These are phyloP conservation scores for Candolleomyces aberdarensis DNA, from an alignment of 768 basidiomycete species.

Conservation along the genomic window DNA sequence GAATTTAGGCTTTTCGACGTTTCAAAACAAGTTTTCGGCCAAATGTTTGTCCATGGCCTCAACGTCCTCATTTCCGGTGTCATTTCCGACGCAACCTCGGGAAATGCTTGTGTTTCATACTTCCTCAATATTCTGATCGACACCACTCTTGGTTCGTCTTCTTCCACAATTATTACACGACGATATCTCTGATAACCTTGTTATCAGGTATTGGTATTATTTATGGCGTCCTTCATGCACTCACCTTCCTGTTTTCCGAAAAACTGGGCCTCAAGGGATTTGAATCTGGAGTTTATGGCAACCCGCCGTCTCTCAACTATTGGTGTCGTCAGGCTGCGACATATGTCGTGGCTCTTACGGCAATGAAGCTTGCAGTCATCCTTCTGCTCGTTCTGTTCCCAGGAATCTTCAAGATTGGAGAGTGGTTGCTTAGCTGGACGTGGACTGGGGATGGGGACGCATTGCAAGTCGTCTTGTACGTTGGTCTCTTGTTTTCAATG, in stretches of 20 bases:
- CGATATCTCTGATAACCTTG: slow-evolving; percentile 1
- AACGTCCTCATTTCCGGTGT: slow-evolving; percentile 80
- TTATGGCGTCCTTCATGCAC: slow-evolving; percentile 64
- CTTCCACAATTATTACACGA: slow-evolving; percentile 1
- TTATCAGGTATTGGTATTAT: slow-evolving; percentile 75
- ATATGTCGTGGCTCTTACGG: slow-evolving; percentile 75
- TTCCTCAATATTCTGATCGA: slow-evolving; percentile 93
- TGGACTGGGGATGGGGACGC: slow-evolving; percentile 57
- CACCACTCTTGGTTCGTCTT: slow-evolving; percentile 75
- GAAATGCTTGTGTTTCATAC: slow-evolving; percentile 89
- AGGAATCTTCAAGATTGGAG: slow-evolving; percentile 70
- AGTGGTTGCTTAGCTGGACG: slow-evolving; percentile 84
- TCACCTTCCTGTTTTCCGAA: slow-evolving; percentile 64
- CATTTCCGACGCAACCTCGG: slow-evolving; percentile 62
- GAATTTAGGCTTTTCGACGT: slow-evolving; percentile 81
- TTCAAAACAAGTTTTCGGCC: slow-evolving; percentile 86
- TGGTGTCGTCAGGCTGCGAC: slow-evolving; percentile 79
- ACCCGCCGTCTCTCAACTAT: slow-evolving; percentile 68
- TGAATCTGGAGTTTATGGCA: slow-evolving; percentile 85
- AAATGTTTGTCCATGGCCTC: slow-evolving; percentile 74
- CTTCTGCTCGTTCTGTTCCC: slow-evolving; percentile 69
- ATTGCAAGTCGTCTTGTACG: slow-evolving; percentile 80
- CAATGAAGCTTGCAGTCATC: slow-evolving; percentile 93
- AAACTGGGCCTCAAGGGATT: slow-evolving; percentile 70
- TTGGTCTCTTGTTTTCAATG: slow-evolving; percentile 10